Evolutionary conservation across 805 yeast species (phyloP).

Genomic region (Babjeviella inositovora): DNA sequence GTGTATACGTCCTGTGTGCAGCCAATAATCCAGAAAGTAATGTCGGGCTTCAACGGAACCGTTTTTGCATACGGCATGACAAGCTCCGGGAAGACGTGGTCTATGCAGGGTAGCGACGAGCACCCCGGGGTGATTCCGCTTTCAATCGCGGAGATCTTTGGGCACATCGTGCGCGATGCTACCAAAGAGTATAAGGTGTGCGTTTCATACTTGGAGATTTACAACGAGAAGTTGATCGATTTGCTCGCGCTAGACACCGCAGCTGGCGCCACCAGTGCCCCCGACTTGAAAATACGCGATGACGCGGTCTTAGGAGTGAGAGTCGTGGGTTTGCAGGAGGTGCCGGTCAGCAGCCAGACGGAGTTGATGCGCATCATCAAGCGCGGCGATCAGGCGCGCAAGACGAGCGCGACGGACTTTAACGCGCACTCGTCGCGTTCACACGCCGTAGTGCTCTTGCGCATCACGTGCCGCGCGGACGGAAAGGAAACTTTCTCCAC

Average conservation of each 20-base stretch:
- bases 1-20: conserved; percentile 45
- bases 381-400: conserved; percentile 58
- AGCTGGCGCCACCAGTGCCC: conserved; percentile 7
- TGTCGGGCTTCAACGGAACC: conserved; percentile 74
- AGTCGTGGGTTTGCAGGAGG: conserved; percentile 60
- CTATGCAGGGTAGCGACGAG: conserved; percentile 58
- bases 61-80: conserved; percentile 93
- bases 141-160: conserved; percentile 46
- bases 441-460: conserved; percentile 73
- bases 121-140: conserved; percentile 63
- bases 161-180: conserved; percentile 14
- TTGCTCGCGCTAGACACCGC: conserved; percentile 29
- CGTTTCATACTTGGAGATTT: conserved; percentile 72
- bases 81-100: conserved; percentile 80
- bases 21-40: conserved; percentile 34
- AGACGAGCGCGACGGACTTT: conserved; percentile 81
- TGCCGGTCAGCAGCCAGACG: conserved; percentile 32
- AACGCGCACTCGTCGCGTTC: conserved; percentile 81
- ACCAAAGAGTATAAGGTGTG: conserved; percentile 21
- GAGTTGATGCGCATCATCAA: conserved; percentile 47
- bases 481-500: conserved; percentile 33
- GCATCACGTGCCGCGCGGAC: conserved; percentile 26
- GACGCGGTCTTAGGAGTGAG: conserved; percentile 56
- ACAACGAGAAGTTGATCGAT: conserved; percentile 78
- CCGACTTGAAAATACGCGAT: conserved; percentile 66